These are phyloP conservation scores for Amphichorda felina DNA, from an alignment of 2,329 filamentous ascomycete species.

Conservation along the genomic window DNA sequence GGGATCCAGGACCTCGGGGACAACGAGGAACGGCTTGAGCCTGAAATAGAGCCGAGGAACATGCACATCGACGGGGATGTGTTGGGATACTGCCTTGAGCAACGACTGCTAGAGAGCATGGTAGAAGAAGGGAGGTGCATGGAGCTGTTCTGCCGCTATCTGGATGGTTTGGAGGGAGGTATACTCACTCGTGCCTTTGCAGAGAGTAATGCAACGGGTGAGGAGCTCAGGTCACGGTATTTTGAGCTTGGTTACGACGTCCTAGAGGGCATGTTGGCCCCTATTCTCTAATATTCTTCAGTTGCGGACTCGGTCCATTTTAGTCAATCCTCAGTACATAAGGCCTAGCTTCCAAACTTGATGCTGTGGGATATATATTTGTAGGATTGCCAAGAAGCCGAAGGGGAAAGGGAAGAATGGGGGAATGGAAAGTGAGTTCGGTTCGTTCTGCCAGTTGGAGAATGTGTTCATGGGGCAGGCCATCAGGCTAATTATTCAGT, in stretches of 20 bases:
- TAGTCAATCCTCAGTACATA: too few species aligned
- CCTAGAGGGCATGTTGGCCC: conserved; percentile 38
- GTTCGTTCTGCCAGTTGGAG: too few species aligned
- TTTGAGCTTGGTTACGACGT: conserved; percentile 40
- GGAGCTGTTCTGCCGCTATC: conserved; percentile 21
- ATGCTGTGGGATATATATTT: too few species aligned
- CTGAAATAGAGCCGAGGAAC: conserved; percentile 21
- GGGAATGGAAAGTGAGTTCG: too few species aligned
- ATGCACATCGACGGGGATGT: conserved; percentile 61
- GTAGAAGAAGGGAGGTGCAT: conserved; percentile 12
- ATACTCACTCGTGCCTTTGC: conserved; percentile 21
- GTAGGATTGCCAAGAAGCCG: too few species aligned
- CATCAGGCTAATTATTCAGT: too few species aligned
- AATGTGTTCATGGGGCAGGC: too few species aligned
- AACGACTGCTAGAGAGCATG: conserved; percentile 29
- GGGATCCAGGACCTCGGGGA: conserved; percentile 2
- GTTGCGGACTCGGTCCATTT: too few species aligned
- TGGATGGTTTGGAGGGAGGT: conserved; percentile 36
- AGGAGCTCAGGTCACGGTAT: conserved; percentile 18
- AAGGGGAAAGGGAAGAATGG: too few species aligned
- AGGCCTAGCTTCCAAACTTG: too few species aligned
- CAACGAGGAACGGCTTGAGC: conserved; percentile 2
- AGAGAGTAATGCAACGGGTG: conserved; percentile 8
- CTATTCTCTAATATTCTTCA: conserved; percentile 27
- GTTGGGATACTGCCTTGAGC: conserved; percentile 39